Evolutionary conservation across 2,329 filamentous ascomycete genomes (phyloP), one percentile per base, ranked within the genome.

Genomic region (Monosporascus cannonballus): DNA sequence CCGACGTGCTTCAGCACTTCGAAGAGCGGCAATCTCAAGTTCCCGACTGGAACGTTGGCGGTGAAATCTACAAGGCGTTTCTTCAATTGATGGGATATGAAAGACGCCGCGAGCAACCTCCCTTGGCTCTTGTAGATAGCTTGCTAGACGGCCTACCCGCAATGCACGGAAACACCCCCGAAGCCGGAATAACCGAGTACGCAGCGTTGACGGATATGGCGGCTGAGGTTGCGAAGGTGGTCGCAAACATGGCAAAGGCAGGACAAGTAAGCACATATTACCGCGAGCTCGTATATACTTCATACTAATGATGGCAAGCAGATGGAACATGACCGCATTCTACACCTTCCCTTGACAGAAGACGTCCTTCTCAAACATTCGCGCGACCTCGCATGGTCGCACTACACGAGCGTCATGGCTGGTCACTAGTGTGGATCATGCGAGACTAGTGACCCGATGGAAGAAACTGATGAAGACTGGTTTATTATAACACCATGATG

Each of bases 21-120:
- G 73, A 84, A 49, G 77, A 76, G 1, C 83, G 79, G 27, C 78
- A 83, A 34, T 73, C 78, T 38, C 72, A 75, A 20, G 84, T 96
- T 34, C 71, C 79, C 11, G 85, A 86, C 50, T 96, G 94, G 94
- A 75, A 83, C 9, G 72, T 83, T 18, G 92, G 91, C 27, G 93
- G 90, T 4, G 84, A 87, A 59, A 83, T 97, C 24, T 97, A 96
- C 67, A 71, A 75, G 57, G 72, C 81, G 47, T 85, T 85, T 69
- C 69, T 86, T 44, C 67, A 73, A 46, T 67, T 86, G 20, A 61
- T 84, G 55, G 72, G 69, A 58, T 61, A 58, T 49, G 71, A 70
- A 56, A 68, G 68, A 44, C 68, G 67, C 30, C 60, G 57, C 34
- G 72, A 76, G 56, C 61, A 56, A 17, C 67, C 72, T 2, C 66